Evolutionary conservation across 2,329 filamentous ascomycete genomes (phyloP).

Genomic region (Cladophialophora immunda): DNA sequence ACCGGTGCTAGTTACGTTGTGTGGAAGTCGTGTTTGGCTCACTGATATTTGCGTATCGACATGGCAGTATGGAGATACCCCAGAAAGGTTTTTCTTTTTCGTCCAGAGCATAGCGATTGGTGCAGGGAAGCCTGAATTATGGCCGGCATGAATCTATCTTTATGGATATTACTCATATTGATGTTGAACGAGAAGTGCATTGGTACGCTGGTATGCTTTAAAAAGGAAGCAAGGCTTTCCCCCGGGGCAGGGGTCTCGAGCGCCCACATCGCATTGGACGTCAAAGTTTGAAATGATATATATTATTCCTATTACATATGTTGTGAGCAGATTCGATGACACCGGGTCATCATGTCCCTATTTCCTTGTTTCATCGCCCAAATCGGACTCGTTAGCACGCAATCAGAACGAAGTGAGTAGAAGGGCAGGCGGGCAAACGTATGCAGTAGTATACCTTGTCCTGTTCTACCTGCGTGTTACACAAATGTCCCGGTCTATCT

Average conservation of each 20-base stretch:
- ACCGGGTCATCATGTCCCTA: neutral
- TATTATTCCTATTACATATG: neutral
- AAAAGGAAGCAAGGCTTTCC: neutral
- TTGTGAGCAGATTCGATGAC: neutral
- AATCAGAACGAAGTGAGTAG: too few relatives aligned
- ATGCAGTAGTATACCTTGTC: too few relatives aligned
- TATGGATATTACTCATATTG: constrained; percentile 22
- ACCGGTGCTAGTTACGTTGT: neutral
- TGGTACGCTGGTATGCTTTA: neutral
- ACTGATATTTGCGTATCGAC: neutral
- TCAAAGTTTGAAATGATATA: constrained; percentile 7
- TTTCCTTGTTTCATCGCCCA: neutral
- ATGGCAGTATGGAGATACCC: constrained; percentile 1
- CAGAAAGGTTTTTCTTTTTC: constrained; percentile 2
- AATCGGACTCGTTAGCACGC: too few relatives aligned
- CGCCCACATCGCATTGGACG: neutral
- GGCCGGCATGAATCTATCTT: constrained; percentile 14
- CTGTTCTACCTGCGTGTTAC: too few relatives aligned
- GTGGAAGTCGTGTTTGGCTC: neutral
- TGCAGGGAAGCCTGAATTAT: constrained; percentile 8
- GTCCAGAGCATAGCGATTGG: constrained; percentile 15
- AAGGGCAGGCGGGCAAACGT: too few relatives aligned
- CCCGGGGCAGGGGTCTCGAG: constrained; percentile 4
- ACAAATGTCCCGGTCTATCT: too few relatives aligned
- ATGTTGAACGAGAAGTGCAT: constrained; percentile 12